Conservation (phyloP, 495 filamentous ascomycete species). For the Aspergillus cristatus region DNA sequence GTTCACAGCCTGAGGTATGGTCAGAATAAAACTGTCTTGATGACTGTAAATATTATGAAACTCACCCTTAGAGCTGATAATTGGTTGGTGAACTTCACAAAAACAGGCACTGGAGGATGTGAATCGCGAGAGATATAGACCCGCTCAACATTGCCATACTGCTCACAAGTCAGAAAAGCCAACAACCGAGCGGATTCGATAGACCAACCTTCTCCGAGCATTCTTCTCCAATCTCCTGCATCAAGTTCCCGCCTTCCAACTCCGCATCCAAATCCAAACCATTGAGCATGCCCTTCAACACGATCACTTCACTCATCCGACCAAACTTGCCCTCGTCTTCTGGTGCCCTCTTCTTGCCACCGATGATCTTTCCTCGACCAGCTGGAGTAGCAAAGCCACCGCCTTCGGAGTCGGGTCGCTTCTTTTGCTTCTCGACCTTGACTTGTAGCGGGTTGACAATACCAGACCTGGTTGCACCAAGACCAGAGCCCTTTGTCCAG, state of each 20-base stretch:
- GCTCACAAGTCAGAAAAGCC: constrained; percentile 4
- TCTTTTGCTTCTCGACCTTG: constrained; percentile 73
- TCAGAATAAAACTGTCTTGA: constrained; percentile 2
- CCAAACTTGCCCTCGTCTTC: constrained; percentile 58
- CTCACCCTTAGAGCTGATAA: constrained; percentile 73
- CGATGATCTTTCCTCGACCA: constrained; percentile 73
- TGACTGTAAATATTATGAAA: constrained; percentile 4
- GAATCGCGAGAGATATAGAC: constrained; percentile 58
- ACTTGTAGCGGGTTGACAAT: constrained; percentile 77
- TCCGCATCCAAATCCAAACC: constrained; percentile 68
- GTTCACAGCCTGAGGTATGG: constrained; percentile 64
- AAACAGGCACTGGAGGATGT: constrained; percentile 54
- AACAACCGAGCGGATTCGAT: not conserved
- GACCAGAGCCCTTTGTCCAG: constrained; percentile 78
- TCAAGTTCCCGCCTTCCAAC: constrained; percentile 54
- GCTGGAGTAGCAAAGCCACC: constrained; percentile 63
- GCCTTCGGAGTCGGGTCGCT: constrained; percentile 67
- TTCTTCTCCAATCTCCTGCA: constrained; percentile 92
- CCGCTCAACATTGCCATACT: constrained; percentile 82
- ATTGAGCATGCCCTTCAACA: constrained; percentile 72
- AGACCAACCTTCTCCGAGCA: constrained; percentile 64
- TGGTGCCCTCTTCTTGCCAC: constrained; percentile 41
- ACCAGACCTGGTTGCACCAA: constrained; percentile 71
- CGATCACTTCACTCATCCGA: constrained; percentile 66
- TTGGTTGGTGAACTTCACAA: constrained; percentile 79